These are phyloP conservation scores for Globisporangium yorkense DNA, from an alignment of 352 stramenopile species.

Conservation along the genomic window DNA sequence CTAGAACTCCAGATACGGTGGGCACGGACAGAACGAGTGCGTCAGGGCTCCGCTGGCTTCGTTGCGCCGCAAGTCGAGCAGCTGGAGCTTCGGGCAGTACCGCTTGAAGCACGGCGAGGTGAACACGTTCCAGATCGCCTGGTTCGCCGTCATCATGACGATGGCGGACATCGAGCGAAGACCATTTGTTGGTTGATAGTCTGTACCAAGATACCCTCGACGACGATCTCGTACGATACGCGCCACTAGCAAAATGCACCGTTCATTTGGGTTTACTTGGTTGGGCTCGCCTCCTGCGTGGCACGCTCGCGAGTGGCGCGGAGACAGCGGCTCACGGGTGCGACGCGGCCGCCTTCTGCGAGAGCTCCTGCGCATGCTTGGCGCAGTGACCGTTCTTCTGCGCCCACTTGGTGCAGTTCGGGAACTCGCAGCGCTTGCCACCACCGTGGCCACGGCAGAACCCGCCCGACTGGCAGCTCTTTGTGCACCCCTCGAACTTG, in stretches of 20 bases:
- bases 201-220: too few relatives aligned
- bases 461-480: slow-evolving; percentile 81
- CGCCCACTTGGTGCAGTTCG: slow-evolving; percentile 82
- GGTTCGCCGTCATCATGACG: not conserved
- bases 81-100: slow-evolving; percentile 55
- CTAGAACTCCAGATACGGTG: slow-evolving; percentile 47
- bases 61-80: slow-evolving; percentile 61
- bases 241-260: too few relatives aligned
- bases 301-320: too few relatives aligned
- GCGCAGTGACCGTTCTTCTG: slow-evolving; percentile 86
- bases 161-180: too few relatives aligned
- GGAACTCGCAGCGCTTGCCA: slow-evolving; percentile 81
- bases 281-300: too few relatives aligned
- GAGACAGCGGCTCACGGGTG: slow-evolving; percentile 18
- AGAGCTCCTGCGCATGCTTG: slow-evolving; percentile 83
- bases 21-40: slow-evolving; percentile 48
- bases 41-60: slow-evolving; percentile 41
- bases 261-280: too few relatives aligned
- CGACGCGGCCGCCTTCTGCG: slow-evolving; percentile 26
- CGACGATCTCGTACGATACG: too few relatives aligned
- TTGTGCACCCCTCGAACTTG: slow-evolving; percentile 84
- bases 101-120: slow-evolving; percentile 38
- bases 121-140: slow-evolving; percentile 69
- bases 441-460: slow-evolving; percentile 81
- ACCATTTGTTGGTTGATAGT: too few relatives aligned